phyloP scores from a whole-genome alignment of 176 grass and related monocot genomes.

The Hsuehochloa calcarea region DNA sequence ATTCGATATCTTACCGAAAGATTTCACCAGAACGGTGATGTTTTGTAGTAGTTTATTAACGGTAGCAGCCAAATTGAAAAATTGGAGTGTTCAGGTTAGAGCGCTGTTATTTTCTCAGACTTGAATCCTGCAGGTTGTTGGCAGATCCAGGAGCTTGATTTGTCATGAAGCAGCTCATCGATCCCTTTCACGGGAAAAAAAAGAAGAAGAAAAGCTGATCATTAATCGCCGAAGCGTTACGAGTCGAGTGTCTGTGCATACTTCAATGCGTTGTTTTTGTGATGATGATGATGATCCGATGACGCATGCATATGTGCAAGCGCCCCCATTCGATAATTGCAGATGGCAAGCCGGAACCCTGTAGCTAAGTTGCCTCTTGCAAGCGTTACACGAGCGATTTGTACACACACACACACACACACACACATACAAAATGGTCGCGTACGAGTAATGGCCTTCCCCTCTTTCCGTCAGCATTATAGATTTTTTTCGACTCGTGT shows the following conservation, averaged over 20 bases:
- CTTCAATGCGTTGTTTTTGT: background rate
- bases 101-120: background rate
- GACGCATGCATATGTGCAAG: background rate
- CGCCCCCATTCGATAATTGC: background rate
- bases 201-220: background rate
- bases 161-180: background rate
- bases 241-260: background rate
- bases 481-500: background rate
- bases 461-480: background rate
- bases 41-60: background rate
- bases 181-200: background rate
- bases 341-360: background rate
- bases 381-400: too few relatives aligned
- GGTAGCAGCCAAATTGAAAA: background rate
- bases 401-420: too few relatives aligned
- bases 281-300: background rate
- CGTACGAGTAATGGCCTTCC: background rate
- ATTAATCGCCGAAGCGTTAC: background rate
- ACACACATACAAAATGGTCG: background rate
- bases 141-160: background rate
- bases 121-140: background rate
- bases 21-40: background rate
- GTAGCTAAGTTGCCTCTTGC: background rate
- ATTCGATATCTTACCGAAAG: background rate
- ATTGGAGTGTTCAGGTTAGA: background rate